These are phyloP conservation scores for Scheffersomyces stipitis DNA, from an alignment of 805 yeast species.

Conservation along the genomic window DNA sequence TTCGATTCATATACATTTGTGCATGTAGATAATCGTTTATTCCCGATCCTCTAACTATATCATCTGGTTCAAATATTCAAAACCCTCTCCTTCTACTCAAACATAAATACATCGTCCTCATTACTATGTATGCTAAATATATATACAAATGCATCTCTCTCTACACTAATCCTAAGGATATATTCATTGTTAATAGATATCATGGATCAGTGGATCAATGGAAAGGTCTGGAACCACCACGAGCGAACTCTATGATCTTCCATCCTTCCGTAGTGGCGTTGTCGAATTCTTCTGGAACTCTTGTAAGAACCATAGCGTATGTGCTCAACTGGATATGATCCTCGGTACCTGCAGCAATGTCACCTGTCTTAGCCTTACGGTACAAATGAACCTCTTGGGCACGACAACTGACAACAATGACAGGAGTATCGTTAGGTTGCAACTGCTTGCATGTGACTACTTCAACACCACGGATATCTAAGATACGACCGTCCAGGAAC, in stretches of 20 bases:
- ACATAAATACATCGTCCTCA: too few relatives aligned
- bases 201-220: too few relatives aligned
- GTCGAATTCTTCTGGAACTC: slow-evolving; percentile 89
- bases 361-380: slow-evolving; percentile 88
- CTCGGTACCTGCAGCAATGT: slow-evolving; percentile 93
- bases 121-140: too few relatives aligned
- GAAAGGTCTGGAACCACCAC: slow-evolving; percentile 89
- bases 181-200: too few relatives aligned
- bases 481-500: slow-evolving; percentile 84
- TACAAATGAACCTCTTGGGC: slow-evolving; percentile 93
- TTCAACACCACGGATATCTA: slow-evolving; percentile 95
- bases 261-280: slow-evolving; percentile 94
- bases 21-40: too few relatives aligned
- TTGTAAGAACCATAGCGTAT: slow-evolving; percentile 94
- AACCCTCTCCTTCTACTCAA: too few relatives aligned
- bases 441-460: slow-evolving; percentile 82
- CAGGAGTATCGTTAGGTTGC: slow-evolving; percentile 91
- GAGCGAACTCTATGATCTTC: slow-evolving; percentile 91
- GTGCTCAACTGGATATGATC: slow-evolving; percentile 89
- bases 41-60: too few relatives aligned
- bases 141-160: too few relatives aligned
- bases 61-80: too few relatives aligned
- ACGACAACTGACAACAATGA: slow-evolving; percentile 88
- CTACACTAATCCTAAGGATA: too few relatives aligned
- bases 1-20: too few relatives aligned